Base-by-base conservation (phyloP, 2,329 filamentous ascomycete genomes). In the Peltaster fructicola region DNA sequence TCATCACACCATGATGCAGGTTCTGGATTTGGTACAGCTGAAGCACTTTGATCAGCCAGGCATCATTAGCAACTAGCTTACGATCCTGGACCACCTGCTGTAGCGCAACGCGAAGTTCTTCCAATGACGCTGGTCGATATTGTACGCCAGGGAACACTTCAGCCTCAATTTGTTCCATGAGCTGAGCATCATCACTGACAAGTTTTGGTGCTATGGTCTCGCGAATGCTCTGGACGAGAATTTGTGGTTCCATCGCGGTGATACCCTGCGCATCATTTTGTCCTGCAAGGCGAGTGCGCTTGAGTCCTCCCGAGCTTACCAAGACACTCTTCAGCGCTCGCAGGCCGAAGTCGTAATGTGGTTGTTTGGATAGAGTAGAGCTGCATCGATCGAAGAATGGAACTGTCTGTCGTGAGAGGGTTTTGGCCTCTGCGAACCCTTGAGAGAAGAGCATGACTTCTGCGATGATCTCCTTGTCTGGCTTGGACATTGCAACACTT, bases 371-470 rank as follows among this genome's bases (percentile, higher is more conserved):
- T 14, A 99, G 59, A 31, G 65, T 67, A 13, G 59, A 63, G 6
- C 79, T 62, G 49, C 90, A 98, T 44, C 77, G 73, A 46, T 98
- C 88, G 54, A 99, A 98, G 64, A 99, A 98, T 0, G 88, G 90
- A 13, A 99, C 88, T 1, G 85, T 90, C 41, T 95, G 82, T 47
- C 85, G 88, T 2, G 88, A 92, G 4, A 99, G 63, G 31, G 74
- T 62, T 56, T 95, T 98, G 17, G 88, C 88, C 51, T 92, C 81
- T 43, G 80, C 90, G 63, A 99, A 99, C 45, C 88, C 88, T 52
- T 99, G 88, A 1, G 90, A 98, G 63, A 93, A 99, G 17, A 99
- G 70, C 90, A 98, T 99, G 43, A 99, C 88, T 59, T 99, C 88
- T 17, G 88, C 82, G 54, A 99, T 99, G 30, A 98, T 75, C 53